phyloP scores from a whole-genome alignment of 345 rosid species.

The Bruguiera gymnorhiza region DNA sequence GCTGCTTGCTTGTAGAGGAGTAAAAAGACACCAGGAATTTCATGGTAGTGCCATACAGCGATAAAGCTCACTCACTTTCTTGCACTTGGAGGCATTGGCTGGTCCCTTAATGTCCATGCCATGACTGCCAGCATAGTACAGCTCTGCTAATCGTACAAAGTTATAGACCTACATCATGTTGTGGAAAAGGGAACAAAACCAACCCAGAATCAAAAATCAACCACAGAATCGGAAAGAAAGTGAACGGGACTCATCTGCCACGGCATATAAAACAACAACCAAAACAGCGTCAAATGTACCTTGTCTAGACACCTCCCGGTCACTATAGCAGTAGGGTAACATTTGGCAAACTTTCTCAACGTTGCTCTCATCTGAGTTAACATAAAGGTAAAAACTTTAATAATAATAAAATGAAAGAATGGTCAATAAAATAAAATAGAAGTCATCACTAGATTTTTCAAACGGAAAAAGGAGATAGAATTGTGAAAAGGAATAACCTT shows the following conservation, averaged over 20 bases:
- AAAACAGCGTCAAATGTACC: conserved; percentile 38
- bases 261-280: neutral
- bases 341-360: conserved; percentile 50
- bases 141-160: conserved; percentile 66
- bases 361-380: conserved; percentile 63
- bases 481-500: conserved; percentile 38
- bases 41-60: neutral
- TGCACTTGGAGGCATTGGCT: conserved; percentile 28
- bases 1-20: neutral
- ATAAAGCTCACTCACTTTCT: conserved; percentile 37
- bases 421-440: neutral
- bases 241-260: neutral
- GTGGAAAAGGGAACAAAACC: neutral
- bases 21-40: neutral
- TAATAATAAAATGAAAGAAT: neutral
- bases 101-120: conserved; percentile 93
- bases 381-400: neutral
- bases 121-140: conserved; percentile 90
- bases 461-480: too few relatives aligned
- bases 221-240: neutral
- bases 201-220: neutral
- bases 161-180: conserved; percentile 47
- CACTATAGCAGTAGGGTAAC: conserved; percentile 77
- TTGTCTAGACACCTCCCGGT: conserved; percentile 84
- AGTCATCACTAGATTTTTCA: neutral